Percentiles rank a stretch among this genome's conserved stretches.
phyloP scores from a whole-genome alignment of 768 basidiomycete genomes.

The Pholiota microspora region DNA sequence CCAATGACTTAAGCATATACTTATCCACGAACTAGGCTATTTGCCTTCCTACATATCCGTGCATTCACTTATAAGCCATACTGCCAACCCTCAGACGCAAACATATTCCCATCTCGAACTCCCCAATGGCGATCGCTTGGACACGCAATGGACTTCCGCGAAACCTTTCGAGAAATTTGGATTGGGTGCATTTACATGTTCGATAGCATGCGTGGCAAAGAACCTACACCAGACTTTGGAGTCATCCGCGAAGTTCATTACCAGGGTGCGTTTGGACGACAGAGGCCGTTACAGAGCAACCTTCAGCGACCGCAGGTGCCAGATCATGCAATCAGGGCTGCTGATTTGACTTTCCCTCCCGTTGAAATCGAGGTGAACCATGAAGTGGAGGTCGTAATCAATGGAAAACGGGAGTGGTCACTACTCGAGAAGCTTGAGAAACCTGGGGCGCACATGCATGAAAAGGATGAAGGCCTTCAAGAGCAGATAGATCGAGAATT shows the following conservation, averaged over 20 bases:
- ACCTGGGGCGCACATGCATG: constrained; percentile 37
- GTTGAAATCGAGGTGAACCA: constrained; percentile 40
- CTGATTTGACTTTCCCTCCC: constrained; percentile 17
- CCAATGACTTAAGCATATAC: not conserved
- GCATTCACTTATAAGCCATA: constrained; percentile 75
- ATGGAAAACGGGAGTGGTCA: constrained; percentile 52
- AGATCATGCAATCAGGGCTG: constrained; percentile 1
- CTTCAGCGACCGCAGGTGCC: not conserved
- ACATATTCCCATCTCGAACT: constrained; percentile 36
- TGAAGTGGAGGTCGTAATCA: constrained; percentile 39
- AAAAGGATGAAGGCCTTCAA: constrained; percentile 53
- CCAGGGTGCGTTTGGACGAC: constrained; percentile 41
- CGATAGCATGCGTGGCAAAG: constrained; percentile 50
- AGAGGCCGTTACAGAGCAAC: constrained; percentile 18
- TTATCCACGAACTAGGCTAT: constrained; percentile 38
- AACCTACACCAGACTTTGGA: constrained; percentile 46
- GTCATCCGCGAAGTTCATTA: constrained; percentile 43
- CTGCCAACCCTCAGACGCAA: constrained; percentile 28
- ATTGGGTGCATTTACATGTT: constrained; percentile 56
- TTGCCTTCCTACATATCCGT: constrained; percentile 67
- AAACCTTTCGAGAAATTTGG: constrained; percentile 64
- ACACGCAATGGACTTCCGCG: constrained; percentile 68
- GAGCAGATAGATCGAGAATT: constrained; percentile 55
- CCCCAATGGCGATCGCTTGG: constrained; percentile 55
- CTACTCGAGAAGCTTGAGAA: constrained; percentile 44